phyloP scores from a whole-genome alignment of 2,329 filamentous ascomycete species.

The Kalmusia sp. region DNA sequence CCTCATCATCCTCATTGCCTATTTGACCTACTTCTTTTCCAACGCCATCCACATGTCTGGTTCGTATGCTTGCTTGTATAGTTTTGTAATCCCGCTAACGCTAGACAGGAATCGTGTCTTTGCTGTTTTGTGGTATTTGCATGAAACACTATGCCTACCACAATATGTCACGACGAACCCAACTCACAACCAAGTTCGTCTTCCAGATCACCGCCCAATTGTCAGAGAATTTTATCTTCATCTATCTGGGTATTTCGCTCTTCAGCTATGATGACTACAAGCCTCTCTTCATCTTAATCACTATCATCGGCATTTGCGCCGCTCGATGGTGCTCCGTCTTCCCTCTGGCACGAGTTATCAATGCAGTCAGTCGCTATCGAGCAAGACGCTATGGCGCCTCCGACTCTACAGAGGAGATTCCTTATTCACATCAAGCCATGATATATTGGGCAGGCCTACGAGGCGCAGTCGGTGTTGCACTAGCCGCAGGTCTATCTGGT shows the following conservation, averaged over 20 bases:
- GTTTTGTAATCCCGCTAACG: conserved; percentile 18
- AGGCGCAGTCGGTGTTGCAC: conserved; percentile 91
- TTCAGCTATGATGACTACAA: conserved; percentile 95
- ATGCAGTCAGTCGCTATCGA: conserved; percentile 89
- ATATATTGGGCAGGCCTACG: conserved; percentile 98
- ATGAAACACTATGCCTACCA: conserved; percentile 99
- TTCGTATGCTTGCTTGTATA: conserved; percentile 54
- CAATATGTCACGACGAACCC: conserved; percentile 98
- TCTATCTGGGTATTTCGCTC: conserved; percentile 92
- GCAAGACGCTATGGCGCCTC: conserved; percentile 73
- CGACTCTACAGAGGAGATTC: conserved; percentile 84
- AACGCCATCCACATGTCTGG: conserved; percentile 96
- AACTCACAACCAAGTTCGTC: conserved; percentile 96
- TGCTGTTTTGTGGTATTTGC: conserved; percentile 97
- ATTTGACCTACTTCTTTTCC: conserved; percentile 97
- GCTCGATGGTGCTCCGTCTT: conserved; percentile 95
- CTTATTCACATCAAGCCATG: conserved; percentile 98
- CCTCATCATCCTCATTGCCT: conserved; percentile 89
- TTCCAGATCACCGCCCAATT: conserved; percentile 95
- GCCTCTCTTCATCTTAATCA: conserved; percentile 92
- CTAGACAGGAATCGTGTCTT: conserved; percentile 84
- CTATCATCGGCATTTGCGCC: conserved; percentile 87
- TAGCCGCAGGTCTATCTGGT: conserved; percentile 86
- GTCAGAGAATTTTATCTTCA: conserved; percentile 99
- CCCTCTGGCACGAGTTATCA: conserved; percentile 86